phyloP scores from a whole-genome alignment of 495 filamentous ascomycete genomes.

The Xylaria acuta region DNA sequence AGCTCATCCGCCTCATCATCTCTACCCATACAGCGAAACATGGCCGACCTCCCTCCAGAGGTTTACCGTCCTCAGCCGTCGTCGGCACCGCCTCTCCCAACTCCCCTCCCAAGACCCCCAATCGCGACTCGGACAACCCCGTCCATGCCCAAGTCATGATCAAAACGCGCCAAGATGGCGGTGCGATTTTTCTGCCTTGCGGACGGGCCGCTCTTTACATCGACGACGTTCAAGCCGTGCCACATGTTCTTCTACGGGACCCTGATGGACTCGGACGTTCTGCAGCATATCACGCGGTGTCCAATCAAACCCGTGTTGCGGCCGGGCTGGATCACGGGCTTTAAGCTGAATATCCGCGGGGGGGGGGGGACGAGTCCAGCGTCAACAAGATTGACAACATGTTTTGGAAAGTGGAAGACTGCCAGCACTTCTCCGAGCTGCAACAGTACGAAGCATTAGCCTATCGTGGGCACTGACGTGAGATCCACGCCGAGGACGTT shows the following conservation, averaged over 20 bases:
- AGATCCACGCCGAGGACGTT: neutral
- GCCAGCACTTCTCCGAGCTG: neutral
- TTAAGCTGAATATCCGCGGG: slow-evolving; percentile 6
- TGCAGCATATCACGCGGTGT: neutral
- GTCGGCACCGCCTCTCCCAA: neutral
- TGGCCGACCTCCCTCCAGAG: neutral
- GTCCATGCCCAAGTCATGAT: neutral
- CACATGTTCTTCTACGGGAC: neutral
- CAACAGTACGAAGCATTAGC: slow-evolving; percentile 2
- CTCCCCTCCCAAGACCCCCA: neutral
- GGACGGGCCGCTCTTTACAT: neutral
- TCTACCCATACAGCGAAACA: neutral
- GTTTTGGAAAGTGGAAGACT: neutral
- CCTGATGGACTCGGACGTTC: neutral
- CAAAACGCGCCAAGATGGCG: neutral
- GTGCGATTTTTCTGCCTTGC: neutral
- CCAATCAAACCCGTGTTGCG: neutral
- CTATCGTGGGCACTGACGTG: neutral
- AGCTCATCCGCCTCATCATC: neutral
- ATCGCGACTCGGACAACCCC: neutral
- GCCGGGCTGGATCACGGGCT: neutral
- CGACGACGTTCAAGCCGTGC: neutral
- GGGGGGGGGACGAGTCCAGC: neutral
- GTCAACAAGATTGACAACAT: neutral
- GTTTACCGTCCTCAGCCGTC: neutral